These are phyloP conservation scores for Malassezia yamatoensis DNA, from an alignment of 1,284 basidiomycete species.

Conservation along the genomic window DNA sequence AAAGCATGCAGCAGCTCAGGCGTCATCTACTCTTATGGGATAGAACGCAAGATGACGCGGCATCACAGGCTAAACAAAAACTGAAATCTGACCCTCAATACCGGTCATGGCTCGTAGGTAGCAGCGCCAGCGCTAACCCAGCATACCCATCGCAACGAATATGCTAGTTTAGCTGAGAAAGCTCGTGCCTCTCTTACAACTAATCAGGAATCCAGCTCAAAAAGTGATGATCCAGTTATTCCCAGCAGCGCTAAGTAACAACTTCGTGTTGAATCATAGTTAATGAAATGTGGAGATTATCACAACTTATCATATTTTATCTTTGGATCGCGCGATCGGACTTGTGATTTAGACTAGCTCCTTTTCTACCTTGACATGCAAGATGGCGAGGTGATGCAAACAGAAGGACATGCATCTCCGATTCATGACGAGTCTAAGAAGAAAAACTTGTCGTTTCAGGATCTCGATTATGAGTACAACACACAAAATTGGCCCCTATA, in stretches of 20 bases:
- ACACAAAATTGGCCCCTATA: constrained; percentile 3
- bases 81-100: constrained; percentile 4
- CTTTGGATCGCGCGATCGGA: too few species aligned
- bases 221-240: background rate
- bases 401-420: too few species aligned
- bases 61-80: background rate
- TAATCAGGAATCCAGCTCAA: background rate
- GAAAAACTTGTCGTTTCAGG: too few species aligned
- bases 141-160: constrained; percentile 10
- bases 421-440: too few species aligned
- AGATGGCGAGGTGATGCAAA: too few species aligned
- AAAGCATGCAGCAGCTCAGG: constrained; percentile 18
- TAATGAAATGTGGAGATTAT: background rate
- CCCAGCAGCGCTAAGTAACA: too few species aligned
- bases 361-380: too few species aligned
- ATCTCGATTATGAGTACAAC: background rate
- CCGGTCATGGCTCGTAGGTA: constrained; percentile 11
- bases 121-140: background rate
- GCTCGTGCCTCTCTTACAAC: constrained; percentile 4
- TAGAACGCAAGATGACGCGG: constrained; percentile 11
- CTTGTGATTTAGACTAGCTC: too few species aligned
- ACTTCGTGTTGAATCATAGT: too few species aligned
- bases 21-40: constrained; percentile 34
- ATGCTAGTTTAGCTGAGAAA: constrained; percentile 6
- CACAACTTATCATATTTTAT: too few species aligned